Evolutionary conservation across 768 basidiomycete genomes (phyloP).

Genomic region (Cystofilobasidium bisporidii): DNA sequence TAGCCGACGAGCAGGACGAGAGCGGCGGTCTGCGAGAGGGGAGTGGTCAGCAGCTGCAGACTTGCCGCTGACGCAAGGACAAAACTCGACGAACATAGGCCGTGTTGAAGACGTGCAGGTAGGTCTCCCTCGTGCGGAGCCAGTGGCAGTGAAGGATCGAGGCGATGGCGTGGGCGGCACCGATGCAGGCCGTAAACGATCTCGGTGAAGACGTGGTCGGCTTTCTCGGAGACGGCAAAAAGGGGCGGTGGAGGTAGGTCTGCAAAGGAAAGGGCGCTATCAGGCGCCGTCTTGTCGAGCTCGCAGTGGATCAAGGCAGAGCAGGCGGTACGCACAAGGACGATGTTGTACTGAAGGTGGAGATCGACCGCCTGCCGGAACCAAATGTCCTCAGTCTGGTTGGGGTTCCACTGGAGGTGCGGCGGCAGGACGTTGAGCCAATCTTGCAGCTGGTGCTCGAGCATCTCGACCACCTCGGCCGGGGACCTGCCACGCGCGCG

Average conservation of each 20-base stretch:
- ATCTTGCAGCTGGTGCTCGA: not conserved
- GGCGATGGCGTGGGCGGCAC: slow-evolving; percentile 19
- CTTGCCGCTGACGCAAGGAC: no score
- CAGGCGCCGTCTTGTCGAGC: no score
- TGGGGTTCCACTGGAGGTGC: slow-evolving; percentile 7
- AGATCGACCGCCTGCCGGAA: slow-evolving; percentile 8
- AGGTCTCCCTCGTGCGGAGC: slow-evolving; percentile 7
- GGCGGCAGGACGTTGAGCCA: slow-evolving; percentile 9
- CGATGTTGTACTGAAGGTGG: slow-evolving; percentile 18
- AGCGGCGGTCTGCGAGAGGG: slow-evolving; percentile 7
- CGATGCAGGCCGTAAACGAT: slow-evolving; percentile 21
- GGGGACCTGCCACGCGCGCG: not conserved
- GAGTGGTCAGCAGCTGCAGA: no score
- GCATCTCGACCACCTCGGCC: not conserved
- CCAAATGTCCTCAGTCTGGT: not conserved
- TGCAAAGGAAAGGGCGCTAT: no score
- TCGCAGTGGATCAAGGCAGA: no score
- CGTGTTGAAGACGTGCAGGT: slow-evolving; percentile 22
- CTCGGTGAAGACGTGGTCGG: slow-evolving; percentile 12
- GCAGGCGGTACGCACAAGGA: slow-evolving; percentile 2
- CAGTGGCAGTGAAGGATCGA: slow-evolving; percentile 21
- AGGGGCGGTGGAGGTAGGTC: slow-evolving; percentile 25
- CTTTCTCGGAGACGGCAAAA: slow-evolving; percentile 20
- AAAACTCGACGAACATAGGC: slow-evolving; percentile 16
- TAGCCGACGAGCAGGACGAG: slow-evolving; percentile 23